Evolutionary conservation across 768 basidiomycete genomes (phyloP), one percentile per base, ranked within the genome.

Genomic region (Pleurotus tuber-regium): DNA sequence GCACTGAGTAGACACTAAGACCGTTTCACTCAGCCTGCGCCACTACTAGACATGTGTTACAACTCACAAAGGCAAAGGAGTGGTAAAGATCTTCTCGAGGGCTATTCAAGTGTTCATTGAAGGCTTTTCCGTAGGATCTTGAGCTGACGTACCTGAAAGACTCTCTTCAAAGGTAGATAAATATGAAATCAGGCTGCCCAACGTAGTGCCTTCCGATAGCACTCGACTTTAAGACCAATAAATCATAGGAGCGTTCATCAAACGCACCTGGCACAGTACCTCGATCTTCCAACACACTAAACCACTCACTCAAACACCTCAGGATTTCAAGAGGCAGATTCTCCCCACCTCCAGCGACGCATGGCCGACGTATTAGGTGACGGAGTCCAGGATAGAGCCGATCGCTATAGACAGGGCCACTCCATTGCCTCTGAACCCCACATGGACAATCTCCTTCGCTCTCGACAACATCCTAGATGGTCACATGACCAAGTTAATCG

Each of bases 61-160:
- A 26, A 73, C 83, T 61, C 57, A 85, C 83, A 84, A 83, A 25
- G 83, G 84, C 30, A 86, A 60, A 1, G 84, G 83, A 0, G 82
- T 86, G 0, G 83, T 84, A 51, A 87, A 57, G 43, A 83, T 83
- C 25, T 71, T 69, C 62, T 86, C 84, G 47, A 85, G 63, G 4
- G 74, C 80, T 83, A 53, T 51, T 28, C 7, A 29, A 44, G 4
- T 10, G 2, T 47, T 52, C 11, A 52, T 38, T 51, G 8, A 16
- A 43, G 14, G 6, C 29, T 25, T 11, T 18, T 19, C 55, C 3
- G 14, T 26, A 18, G 21, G 8, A 26, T 23, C 18, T 31, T 18
- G 12, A 42, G 41, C 3, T 28, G 31, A 53, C 71, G 41, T 44
- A 83, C 82, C 66, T 11, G 70, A 70, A 42, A 84, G 62, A 52